Base-by-base conservation (phyloP, 2,329 filamentous ascomycete species). In the Calycina marina region DNA sequence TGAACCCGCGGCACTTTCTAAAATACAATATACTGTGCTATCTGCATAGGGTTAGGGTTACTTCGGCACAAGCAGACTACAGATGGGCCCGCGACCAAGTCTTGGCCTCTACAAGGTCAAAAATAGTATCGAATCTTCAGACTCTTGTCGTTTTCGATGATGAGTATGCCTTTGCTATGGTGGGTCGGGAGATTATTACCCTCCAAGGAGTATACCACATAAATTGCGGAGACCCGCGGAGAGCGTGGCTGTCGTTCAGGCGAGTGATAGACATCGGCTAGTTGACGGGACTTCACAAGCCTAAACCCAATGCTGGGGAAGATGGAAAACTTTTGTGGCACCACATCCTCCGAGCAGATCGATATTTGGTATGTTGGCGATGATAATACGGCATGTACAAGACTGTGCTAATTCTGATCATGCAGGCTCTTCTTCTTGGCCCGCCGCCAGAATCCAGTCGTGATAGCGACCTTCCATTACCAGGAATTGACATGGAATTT, bases 171-270 rank as follows among this genome's bases (percentile, higher is more conserved):
- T 51, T 48, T 14, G 64, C 59, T 3, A 44, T 63, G 1, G 67
- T 72, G 44, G 67, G 63, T 0, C 44, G 69, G 4, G 61, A 68
- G 36, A 63, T 62, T 31, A 50, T 70, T n/a, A 53, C 67, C 40
- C 50, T 69, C 0, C 59, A 67, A 38, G 54, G 53, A 9, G 50
- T 65, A 14, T 64, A 59, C 40, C 51, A 61, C 5, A 59, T 58
- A 16, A 66, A 67, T 16, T 46, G 48, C 0, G 67, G 67, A 1
- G 56, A 61, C 16, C 49, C 67, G 3, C 60, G 67, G 14, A 63
- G 65, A 27, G 56, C 62, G 0, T 69, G 62, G 61, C 40, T 67
- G 4, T 49, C 53, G 0, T 54, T 53, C 20, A 58, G 68, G 0
- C 56, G 65, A 4, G 63, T 63, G 4, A 48, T 72, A 18, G 59